phyloP scores from a whole-genome alignment of 78 protist species.

The Dictyostelium brefeldianum region DNA sequence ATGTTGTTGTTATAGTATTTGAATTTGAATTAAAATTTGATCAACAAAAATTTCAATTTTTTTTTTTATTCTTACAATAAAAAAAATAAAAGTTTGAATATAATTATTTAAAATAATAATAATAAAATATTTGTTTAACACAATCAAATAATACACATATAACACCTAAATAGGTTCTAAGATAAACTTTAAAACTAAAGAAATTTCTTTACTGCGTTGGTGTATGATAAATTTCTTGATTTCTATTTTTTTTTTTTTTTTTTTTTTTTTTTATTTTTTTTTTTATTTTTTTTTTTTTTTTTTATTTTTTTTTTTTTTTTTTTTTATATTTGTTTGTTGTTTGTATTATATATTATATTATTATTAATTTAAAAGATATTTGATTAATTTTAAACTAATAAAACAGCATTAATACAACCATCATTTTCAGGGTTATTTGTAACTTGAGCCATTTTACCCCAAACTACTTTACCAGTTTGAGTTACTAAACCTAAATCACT shows the following conservation, averaged over 20 bases:
- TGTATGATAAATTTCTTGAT: no score
- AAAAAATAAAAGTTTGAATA: no score
- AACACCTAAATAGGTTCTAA: no score
- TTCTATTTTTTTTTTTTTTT: background rate
- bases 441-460: conserved; percentile 99
- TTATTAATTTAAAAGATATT: background rate
- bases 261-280: background rate
- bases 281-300: background rate
- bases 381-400: conserved; percentile 95
- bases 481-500: conserved; percentile 99
- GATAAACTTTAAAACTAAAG: no score
- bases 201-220: no score
- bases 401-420: conserved; percentile 99
- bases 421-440: conserved; percentile 99
- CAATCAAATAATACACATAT: no score
- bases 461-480: conserved; percentile 98
- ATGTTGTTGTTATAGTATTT: no score
- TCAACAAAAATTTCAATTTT: no score
- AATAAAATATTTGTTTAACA: no score
- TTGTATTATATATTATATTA: background rate
- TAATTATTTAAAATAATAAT: no score
- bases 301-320: background rate
- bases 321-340: background rate
- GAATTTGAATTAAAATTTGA: no score
- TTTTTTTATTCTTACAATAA: no score